A percentile compares a stretch with the other conserved stretches of the same genome.
Evolutionary conservation across 2,329 filamentous ascomycete genomes (phyloP).

Genomic region (Ophiostoma sp.): DNA sequence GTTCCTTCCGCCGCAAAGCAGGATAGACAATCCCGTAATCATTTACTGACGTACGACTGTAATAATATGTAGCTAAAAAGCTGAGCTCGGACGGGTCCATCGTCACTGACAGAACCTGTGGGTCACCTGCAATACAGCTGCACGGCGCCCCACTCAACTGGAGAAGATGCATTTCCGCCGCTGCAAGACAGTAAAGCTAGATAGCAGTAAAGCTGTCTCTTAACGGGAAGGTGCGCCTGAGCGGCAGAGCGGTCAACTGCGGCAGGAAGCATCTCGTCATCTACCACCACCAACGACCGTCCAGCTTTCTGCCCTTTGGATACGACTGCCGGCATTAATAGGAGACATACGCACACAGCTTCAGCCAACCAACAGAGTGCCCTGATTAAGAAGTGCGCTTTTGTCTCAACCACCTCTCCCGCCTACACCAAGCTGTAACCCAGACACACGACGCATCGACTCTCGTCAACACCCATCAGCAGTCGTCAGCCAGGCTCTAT

Average conservation of each 20-base stretch:
- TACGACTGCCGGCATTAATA: not conserved
- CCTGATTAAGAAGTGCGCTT: not conserved
- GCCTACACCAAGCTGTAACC: conserved; percentile 1
- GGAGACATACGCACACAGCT: not conserved
- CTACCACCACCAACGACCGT: not conserved
- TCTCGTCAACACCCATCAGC: not conserved
- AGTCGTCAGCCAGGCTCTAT: not conserved
- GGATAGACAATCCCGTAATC: not conserved
- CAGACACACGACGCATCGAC: not conserved
- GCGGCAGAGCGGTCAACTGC: conserved; percentile 11
- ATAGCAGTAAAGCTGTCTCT: not conserved
- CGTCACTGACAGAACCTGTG: conserved; percentile 10
- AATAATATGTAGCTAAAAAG: not conserved
- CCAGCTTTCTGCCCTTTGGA: not conserved
- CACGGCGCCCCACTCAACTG: conserved; percentile 3
- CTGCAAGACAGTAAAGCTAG: not conserved
- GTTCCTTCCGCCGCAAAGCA: not conserved
- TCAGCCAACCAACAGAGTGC: not conserved
- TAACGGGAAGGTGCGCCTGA: conserved; percentile 10
- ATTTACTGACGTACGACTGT: not conserved
- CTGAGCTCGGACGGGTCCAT: not conserved
- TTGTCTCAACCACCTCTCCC: not conserved
- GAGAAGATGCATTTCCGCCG: conserved; percentile 18
- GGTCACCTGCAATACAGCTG: not conserved
- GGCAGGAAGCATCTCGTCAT: conserved; percentile 9